phyloP scores from a whole-genome alignment of 2,329 filamentous ascomycete species.

The Exophiala aquamarina region DNA sequence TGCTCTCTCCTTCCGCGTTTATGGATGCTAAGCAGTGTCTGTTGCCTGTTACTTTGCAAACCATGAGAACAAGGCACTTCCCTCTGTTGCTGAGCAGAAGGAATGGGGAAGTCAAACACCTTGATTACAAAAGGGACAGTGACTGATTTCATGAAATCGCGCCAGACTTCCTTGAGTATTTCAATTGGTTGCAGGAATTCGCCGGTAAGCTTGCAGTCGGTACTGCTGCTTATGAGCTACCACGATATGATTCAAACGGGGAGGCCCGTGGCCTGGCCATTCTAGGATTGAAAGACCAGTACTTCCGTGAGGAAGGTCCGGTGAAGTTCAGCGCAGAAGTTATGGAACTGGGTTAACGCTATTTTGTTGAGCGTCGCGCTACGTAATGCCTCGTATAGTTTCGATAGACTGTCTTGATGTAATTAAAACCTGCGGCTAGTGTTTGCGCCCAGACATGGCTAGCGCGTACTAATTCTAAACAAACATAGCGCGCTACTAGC shows the following conservation, averaged over 20 bases:
- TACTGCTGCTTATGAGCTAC: conserved; percentile 41
- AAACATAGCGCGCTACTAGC: too few relatives aligned
- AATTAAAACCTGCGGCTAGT: too few relatives aligned
- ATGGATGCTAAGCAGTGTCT: conserved; percentile 67
- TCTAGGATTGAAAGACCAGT: conserved; percentile 1
- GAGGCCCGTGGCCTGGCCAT: not conserved
- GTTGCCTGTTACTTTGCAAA: conserved; percentile 44
- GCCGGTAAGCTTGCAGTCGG: conserved; percentile 43
- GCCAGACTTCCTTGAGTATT: conserved; percentile 41
- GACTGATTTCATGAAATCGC: conserved; percentile 31
- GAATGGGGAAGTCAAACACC: conserved; percentile 30
- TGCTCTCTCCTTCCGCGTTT: conserved; percentile 66
- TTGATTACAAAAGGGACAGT: conserved; percentile 15
- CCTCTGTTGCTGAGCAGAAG: conserved; percentile 29
- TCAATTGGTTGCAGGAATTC: conserved; percentile 41
- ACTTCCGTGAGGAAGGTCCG: not conserved
- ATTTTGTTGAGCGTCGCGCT: too few relatives aligned
- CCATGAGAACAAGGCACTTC: conserved; percentile 22
- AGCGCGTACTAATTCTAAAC: too few relatives aligned
- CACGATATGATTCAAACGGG: conserved; percentile 19
- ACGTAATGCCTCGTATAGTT: too few relatives aligned
- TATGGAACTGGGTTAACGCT: too few relatives aligned
- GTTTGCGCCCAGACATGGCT: too few relatives aligned
- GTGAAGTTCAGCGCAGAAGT: not conserved
- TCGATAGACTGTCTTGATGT: too few relatives aligned